These are phyloP conservation scores for Mucor plumbeus DNA, from an alignment of 371 early-diverging fungal genomes.

Conservation along the genomic window DNA sequence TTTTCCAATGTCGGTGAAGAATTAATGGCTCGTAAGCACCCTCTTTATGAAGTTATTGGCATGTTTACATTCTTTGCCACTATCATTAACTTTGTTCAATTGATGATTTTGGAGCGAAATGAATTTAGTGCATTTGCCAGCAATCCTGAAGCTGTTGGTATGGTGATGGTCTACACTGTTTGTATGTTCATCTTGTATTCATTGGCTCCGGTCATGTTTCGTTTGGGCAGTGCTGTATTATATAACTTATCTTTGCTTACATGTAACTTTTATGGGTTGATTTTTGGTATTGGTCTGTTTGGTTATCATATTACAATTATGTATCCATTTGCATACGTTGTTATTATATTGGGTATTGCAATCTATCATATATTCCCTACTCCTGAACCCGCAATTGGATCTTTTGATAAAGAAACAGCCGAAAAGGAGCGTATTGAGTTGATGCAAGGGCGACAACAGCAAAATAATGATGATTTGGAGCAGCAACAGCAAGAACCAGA, in stretches of 20 bases:
- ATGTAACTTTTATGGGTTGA: slow-evolving; percentile 73
- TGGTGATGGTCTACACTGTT: slow-evolving; percentile 62
- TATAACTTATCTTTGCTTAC: slow-evolving; percentile 78
- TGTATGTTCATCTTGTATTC: slow-evolving; percentile 73
- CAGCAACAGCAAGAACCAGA: neutral
- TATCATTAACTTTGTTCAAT: slow-evolving; percentile 70
- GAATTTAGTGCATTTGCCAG: slow-evolving; percentile 41
- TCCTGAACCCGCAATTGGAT: slow-evolving; percentile 37
- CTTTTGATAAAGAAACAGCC: slow-evolving; percentile 22
- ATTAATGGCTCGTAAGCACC: slow-evolving; percentile 64
- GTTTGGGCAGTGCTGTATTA: slow-evolving; percentile 69
- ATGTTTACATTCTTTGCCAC: slow-evolving; percentile 73
- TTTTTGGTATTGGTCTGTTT: slow-evolving; percentile 73
- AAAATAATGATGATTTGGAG: slow-evolving; percentile 5
- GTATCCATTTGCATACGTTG: slow-evolving; percentile 68
- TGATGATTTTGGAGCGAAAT: slow-evolving; percentile 65
- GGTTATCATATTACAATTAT: slow-evolving; percentile 52
- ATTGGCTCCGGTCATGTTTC: slow-evolving; percentile 72
- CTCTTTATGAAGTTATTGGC: slow-evolving; percentile 75
- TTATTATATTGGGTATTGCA: slow-evolving; percentile 63
- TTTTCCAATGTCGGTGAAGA: slow-evolving; percentile 74
- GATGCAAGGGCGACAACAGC: neutral
- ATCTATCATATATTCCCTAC: slow-evolving; percentile 64
- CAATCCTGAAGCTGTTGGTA: slow-evolving; percentile 35
- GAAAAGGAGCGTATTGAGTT: slow-evolving; percentile 25